phyloP scores from a whole-genome alignment of 768 basidiomycete species.

The Mycena indigotica region DNA sequence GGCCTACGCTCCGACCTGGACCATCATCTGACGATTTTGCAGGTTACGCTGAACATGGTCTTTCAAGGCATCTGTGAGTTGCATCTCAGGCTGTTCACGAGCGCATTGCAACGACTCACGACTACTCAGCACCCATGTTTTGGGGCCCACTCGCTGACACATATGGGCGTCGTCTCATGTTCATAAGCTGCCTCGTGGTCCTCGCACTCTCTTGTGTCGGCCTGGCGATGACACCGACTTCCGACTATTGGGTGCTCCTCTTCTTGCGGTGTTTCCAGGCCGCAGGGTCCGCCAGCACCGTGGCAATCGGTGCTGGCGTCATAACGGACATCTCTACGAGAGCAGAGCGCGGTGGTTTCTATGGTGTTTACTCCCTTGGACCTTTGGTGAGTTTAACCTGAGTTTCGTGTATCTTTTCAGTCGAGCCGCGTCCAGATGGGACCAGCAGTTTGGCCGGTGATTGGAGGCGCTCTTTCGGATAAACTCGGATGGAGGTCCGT shows the following conservation, averaged over 20 bases:
- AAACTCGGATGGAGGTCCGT: conserved; percentile 65
- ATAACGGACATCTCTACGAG: conserved; percentile 77
- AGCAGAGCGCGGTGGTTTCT: conserved; percentile 73
- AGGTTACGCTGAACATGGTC: conserved; percentile 72
- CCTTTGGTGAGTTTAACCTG: conserved; percentile 49
- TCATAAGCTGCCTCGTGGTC: conserved; percentile 63
- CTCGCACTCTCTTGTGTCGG: conserved; percentile 69
- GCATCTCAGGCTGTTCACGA: neutral
- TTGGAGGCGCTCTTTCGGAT: conserved; percentile 62
- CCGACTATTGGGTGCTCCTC: conserved; percentile 77
- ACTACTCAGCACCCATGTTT: conserved; percentile 56
- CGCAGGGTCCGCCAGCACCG: conserved; percentile 75
- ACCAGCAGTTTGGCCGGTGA: conserved; percentile 63
- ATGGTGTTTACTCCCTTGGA: conserved; percentile 65
- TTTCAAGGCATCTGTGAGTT: conserved; percentile 62
- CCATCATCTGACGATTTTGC: neutral
- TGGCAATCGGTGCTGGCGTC: conserved; percentile 73
- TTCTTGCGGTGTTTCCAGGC: conserved; percentile 81
- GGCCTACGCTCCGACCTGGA: conserved; percentile 28
- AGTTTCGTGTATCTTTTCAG: conserved; percentile 16
- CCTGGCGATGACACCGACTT: conserved; percentile 49
- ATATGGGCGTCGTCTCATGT: conserved; percentile 64
- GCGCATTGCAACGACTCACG: neutral
- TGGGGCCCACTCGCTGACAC: conserved; percentile 75
- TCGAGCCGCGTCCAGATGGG: conserved; percentile 45